Evolutionary conservation across 1,284 basidiomycete genomes (phyloP), one percentile per base, ranked within the genome.

Genomic region (Xerocomus minutiporus): DNA sequence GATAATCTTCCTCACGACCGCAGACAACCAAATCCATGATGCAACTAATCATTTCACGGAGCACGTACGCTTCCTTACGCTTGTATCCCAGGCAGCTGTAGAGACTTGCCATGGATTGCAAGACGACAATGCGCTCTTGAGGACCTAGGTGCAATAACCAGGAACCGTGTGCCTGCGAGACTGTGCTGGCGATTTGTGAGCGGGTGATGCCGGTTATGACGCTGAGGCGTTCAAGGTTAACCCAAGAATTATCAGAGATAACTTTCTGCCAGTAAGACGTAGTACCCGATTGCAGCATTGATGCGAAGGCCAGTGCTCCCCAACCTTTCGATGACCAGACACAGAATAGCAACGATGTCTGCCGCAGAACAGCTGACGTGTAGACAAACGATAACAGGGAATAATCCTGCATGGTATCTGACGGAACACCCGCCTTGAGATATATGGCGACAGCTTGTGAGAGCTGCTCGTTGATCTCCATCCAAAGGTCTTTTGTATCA

Each of bases 311-410:
- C 29, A 89, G 76, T 0, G 83, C 82, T 8, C 89, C 89, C 89
- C 90, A 93, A 25, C 92, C 93, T 64, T 91, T 91, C 2, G 87
- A 81, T 31, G 86, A 84, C 89, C 91, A 95, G 15, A 91, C 76
- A 28, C 86, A 75, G 60, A 91, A 86, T 20, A 91, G 72, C 35
- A 91, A 74, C 5, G 79, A 78, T 5, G 84, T 71, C 61, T 90
- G 87, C 36, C 88, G 80, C 9, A 91, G 73, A 50, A 88, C 76
- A 50, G 81, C 81, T 41, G 75, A 79, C 48, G 75, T 78, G 66
- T 88, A 89, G 20, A 90, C 73, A 63, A 84, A 81, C 6, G 84
- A 73, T 36, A 89, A 71, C 46, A 88, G 71, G 20, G 83, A 75
- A 59, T 81, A 77, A 47, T 79, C 77, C 49, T 79, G 75, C 55